Percentiles rank a stretch among this genome's conserved stretches.
These are phyloP conservation scores for Trichaptum fuscoviolaceum DNA, from an alignment of 768 basidiomycete species.

Conservation along the genomic window DNA sequence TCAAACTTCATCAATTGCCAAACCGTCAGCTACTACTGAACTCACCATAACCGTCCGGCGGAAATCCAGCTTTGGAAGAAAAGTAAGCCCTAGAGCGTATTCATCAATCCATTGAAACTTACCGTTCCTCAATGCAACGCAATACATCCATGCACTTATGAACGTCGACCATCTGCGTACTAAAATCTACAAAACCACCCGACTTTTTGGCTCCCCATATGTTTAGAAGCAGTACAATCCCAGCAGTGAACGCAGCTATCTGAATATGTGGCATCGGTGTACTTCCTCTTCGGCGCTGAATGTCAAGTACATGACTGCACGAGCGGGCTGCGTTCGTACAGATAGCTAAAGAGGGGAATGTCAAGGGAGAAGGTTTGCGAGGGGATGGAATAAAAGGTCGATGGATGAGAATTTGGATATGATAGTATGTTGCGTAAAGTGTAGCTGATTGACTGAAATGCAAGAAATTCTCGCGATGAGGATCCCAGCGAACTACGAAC, in stretches of 20 bases:
- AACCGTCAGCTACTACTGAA: constrained; percentile 6
- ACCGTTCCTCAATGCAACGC: constrained; percentile 30
- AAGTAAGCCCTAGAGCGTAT: constrained; percentile 2
- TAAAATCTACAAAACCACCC: constrained; percentile 39
- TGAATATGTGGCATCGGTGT: constrained; percentile 25
- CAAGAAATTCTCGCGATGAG: constrained; percentile 31
- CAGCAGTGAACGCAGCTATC: constrained; percentile 42
- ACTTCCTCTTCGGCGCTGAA: constrained; percentile 37
- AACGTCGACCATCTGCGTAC: constrained; percentile 54
- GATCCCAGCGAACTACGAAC: constrained; percentile 38
- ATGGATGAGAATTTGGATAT: constrained; percentile 69
- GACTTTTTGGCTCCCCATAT: constrained; percentile 57
- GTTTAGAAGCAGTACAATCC: constrained; percentile 56
- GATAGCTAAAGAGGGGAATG: constrained; percentile 67
- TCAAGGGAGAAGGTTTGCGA: constrained; percentile 39
- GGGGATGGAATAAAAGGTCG: constrained; percentile 72
- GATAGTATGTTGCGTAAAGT: constrained; percentile 53
- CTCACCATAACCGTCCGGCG: constrained; percentile 45
- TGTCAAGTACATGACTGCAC: constrained; percentile 64
- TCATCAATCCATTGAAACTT: constrained; percentile 10
- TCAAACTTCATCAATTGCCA: neutral
- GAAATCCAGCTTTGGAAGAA: constrained; percentile 36
- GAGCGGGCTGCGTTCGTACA: constrained; percentile 81
- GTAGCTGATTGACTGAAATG: constrained; percentile 55
- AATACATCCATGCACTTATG: constrained; percentile 53